Conservation (phyloP, 306 rosid genomes). For the Castanospermum australe region DNA sequence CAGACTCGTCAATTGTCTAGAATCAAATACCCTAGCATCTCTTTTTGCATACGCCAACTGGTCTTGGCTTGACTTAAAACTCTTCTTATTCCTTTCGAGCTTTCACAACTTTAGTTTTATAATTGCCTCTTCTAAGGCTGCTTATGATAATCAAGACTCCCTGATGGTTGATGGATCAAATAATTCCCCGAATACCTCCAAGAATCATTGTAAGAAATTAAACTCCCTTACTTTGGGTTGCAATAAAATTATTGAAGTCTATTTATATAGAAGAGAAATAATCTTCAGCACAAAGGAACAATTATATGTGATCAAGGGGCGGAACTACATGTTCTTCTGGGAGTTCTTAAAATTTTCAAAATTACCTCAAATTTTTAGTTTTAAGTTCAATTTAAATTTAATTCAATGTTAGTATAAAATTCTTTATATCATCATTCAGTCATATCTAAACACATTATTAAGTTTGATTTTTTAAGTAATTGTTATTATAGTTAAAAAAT, state of each 20-base stretch:
- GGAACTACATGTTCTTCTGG: too few species aligned
- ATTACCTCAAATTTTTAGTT: too few species aligned
- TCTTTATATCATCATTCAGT: too few species aligned
- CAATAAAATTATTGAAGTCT: background rate
- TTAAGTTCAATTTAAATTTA: too few species aligned
- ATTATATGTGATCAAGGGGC: too few species aligned
- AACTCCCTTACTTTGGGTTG: background rate
- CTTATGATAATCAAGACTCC: background rate
- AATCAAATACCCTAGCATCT: slow-evolving; percentile 21
- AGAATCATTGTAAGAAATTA: background rate
- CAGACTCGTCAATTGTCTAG: background rate
- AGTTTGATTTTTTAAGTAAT: too few species aligned
- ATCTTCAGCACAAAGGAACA: background rate
- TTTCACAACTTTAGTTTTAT: background rate
- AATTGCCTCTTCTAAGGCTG: background rate
- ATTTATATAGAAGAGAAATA: background rate
- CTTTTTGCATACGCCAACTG: background rate
- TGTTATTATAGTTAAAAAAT: too few species aligned
- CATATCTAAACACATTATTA: too few species aligned
- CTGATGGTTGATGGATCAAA: background rate
- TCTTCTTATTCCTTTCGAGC: background rate
- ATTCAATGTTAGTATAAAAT: too few species aligned
- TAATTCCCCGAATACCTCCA: background rate
- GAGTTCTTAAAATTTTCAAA: too few species aligned
- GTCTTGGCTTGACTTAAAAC: background rate